Base-by-base conservation (phyloP, 225 moss, liverwort and hornwort species). In the Physcomitrellopsis africana region DNA sequence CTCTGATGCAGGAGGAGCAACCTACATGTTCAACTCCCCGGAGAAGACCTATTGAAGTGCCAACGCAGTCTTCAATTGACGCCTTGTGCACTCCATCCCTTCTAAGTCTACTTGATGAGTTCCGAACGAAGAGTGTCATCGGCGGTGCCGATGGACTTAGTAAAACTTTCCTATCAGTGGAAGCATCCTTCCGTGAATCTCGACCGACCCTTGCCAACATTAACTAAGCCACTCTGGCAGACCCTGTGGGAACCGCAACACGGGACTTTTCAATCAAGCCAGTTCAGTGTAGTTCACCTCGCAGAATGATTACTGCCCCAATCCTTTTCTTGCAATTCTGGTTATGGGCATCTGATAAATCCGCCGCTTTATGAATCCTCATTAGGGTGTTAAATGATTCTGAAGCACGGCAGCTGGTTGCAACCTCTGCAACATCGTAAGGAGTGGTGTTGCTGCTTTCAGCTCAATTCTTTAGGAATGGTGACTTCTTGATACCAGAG, bases 51-150 rank as follows among this genome's bases (percentile, higher is more conserved):
- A 84, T 94, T 42, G 53, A 77, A n/a, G 86, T 97, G 55, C 91
- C 97, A 46, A 85, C 80, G 27, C 76, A 86, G 59, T 80, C 78
- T 18, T 90, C 91, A 11, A 92, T 97, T 65, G 78, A 72, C 26
- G 82, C 89, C 8, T 68, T 97, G 81, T 91, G 97, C 69, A 87
- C 94, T 49, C 91, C 94, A 11, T 84, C 92, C 14, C 60, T 97
- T n/a, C 91, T 94, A 51, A 52, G 59, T 44, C 63, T 97, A 29
- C 85, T 91, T 64, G 80, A 81, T 17, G 94, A 94, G 55, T 97
- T 94, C 54, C 88, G 87, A 67, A 72, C 83, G 45, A 93, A 84
- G 79, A 83, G 73, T 56, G 80, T 68, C 9, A 81, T 16, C 0
- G 83, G 86, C 67, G 91, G 89, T 9, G 74, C 80, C 49, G 94